Evolutionary conservation across 331 rosid genomes (phyloP).

Genomic region (Dryas integrifolia): DNA sequence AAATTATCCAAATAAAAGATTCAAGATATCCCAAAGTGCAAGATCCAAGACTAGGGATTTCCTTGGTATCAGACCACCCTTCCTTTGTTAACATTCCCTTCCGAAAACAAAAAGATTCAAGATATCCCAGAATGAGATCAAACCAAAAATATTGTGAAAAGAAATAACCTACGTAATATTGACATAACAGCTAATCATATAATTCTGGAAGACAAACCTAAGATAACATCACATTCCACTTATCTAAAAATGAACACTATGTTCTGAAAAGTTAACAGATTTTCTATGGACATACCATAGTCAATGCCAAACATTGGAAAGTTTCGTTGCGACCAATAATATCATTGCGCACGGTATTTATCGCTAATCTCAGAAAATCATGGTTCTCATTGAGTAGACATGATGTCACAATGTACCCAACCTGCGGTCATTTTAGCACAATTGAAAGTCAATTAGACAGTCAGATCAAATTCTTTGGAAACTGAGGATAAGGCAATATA

Average conservation of each 20-base stretch:
- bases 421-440: conserved; percentile 58
- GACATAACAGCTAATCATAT: not conserved
- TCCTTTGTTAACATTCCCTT: no score
- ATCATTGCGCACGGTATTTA: conserved; percentile 95
- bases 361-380: conserved; percentile 95
- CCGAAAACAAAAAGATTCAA: not conserved
- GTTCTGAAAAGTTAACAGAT: conserved; percentile 1
- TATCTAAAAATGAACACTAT: not conserved
- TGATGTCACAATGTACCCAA: conserved; percentile 96
- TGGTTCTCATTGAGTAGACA: conserved; percentile 98
- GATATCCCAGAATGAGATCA: not conserved
- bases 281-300: conserved; percentile 71
- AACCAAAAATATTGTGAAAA: not conserved
- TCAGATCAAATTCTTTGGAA: not conserved
- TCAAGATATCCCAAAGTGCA: not conserved
- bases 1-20: not conserved
- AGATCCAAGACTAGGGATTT: no score
- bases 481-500: conserved; percentile 13
- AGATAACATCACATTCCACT: not conserved
- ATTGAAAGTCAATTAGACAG: conserved; percentile 23
- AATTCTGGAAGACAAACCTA: not conserved
- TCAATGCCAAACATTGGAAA: conserved; percentile 93
- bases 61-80: no score
- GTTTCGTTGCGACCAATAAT: conserved; percentile 99
- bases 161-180: not conserved